These are phyloP conservation scores for Talaromyces wortmannii DNA, from an alignment of 495 filamentous ascomycete species.

Conservation along the genomic window DNA sequence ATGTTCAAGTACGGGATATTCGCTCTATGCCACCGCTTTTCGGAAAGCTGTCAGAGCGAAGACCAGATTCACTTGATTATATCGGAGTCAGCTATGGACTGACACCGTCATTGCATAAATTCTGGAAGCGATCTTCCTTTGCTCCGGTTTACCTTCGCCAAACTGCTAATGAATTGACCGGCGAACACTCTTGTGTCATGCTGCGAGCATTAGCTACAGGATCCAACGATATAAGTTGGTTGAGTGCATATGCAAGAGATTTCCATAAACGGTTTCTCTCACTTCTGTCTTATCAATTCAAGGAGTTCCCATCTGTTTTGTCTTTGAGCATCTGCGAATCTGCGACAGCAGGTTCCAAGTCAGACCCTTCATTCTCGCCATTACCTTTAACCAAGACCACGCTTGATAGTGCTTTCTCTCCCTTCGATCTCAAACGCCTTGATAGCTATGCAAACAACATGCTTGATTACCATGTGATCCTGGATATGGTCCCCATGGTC, in stretches of 20 bases:
- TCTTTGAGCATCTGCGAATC: constrained; percentile 87
- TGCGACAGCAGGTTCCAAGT: constrained; percentile 64
- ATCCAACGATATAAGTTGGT: constrained; percentile 66
- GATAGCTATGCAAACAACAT: constrained; percentile 95
- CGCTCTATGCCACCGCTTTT: constrained; percentile 89
- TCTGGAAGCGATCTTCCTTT: constrained; percentile 90
- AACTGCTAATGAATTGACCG: constrained; percentile 92
- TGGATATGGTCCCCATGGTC: constrained; percentile 83
- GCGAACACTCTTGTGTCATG: constrained; percentile 98
- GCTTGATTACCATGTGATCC: constrained; percentile 94
- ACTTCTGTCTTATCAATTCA: constrained; percentile 88
- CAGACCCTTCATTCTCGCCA: constrained; percentile 39
- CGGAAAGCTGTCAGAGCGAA: constrained; percentile 77
- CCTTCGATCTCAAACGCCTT: constrained; percentile 89
- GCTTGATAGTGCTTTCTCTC: constrained; percentile 70
- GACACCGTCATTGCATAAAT: constrained; percentile 82
- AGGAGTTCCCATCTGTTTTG: constrained; percentile 70
- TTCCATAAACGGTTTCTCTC: constrained; percentile 88
- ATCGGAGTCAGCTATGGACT: constrained; percentile 93
- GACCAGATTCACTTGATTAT: constrained; percentile 79
- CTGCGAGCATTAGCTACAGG: constrained; percentile 60
- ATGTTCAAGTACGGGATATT: constrained; percentile 86
- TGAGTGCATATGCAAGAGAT: constrained; percentile 82
- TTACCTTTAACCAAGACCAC: constrained; percentile 57
- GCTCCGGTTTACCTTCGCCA: constrained; percentile 90